Evolutionary conservation across 306 rosid species (phyloP).

Genomic region (Dalbergia cochinchinensis): DNA sequence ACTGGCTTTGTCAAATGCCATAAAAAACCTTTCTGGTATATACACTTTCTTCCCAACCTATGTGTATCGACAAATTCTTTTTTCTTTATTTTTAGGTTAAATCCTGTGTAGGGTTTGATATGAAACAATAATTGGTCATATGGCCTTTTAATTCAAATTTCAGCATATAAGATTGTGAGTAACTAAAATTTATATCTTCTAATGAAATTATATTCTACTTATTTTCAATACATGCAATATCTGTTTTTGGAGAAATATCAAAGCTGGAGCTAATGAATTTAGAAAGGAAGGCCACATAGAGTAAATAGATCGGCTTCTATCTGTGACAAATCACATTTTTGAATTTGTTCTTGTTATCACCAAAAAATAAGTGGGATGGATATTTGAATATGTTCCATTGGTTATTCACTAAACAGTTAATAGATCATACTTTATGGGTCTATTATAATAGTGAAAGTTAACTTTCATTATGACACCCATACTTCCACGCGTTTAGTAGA

Average conservation of each 20-base stretch:
- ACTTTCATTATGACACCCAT: too few species aligned
- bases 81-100: not conserved
- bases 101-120: conserved; percentile 7
- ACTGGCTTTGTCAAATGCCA: conserved; percentile 90
- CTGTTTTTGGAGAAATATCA: conserved; percentile 84
- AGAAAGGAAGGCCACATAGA: conserved; percentile 80
- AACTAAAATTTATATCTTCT: conserved; percentile 7
- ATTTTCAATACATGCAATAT: conserved; percentile 62
- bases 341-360: conserved; percentile 64
- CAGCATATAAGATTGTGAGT: not conserved
- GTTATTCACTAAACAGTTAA: too few species aligned
- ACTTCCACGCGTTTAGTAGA: too few species aligned
- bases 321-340: conserved; percentile 89
- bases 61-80: not conserved
- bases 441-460: too few species aligned
- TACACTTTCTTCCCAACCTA: not conserved
- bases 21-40: conserved; percentile 88
- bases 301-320: conserved; percentile 88
- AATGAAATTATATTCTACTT: conserved; percentile 26
- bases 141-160: conserved; percentile 5
- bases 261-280: conserved; percentile 75
- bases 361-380: too few species aligned
- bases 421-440: too few species aligned
- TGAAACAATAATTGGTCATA: not conserved
- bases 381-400: too few species aligned